Percentiles rank a stretch among this genome's conserved stretches.
These are phyloP conservation scores for Bipolaris zeicola DNA, from an alignment of 2,329 filamentous ascomycete genomes.

Conservation along the genomic window DNA sequence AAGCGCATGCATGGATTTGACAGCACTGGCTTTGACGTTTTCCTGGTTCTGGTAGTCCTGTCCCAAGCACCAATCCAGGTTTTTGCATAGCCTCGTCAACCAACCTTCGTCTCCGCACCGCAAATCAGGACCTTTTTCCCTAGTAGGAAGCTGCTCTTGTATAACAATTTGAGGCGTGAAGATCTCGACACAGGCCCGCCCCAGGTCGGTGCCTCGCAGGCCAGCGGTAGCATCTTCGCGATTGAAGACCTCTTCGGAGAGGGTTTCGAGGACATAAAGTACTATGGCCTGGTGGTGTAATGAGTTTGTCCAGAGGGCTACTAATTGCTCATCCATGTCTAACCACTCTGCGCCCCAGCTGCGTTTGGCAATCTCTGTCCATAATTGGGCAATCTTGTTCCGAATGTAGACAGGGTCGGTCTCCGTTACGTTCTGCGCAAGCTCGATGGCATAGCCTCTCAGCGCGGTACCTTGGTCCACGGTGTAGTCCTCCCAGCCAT, in stretches of 20 bases:
- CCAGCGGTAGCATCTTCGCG: conserved; percentile 86
- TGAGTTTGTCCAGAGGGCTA: conserved; percentile 73
- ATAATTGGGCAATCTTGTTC: conserved; percentile 93
- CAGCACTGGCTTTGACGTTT: conserved; percentile 70
- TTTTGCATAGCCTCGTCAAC: conserved; percentile 75
- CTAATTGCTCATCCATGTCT: conserved; percentile 86
- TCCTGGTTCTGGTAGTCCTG: conserved; percentile 68
- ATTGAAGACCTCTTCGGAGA: conserved; percentile 93
- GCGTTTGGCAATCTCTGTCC: conserved; percentile 93
- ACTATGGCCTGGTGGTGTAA: conserved; percentile 81
- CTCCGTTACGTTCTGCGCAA: conserved; percentile 72
- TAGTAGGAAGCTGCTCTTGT: conserved; percentile 74
- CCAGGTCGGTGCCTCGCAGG: conserved; percentile 80
- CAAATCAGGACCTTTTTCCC: conserved; percentile 71
- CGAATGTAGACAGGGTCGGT: conserved; percentile 82
- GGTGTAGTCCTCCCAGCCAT: conserved; percentile 78
- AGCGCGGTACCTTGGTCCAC: conserved; percentile 70
- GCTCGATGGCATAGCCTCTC: conserved; percentile 76
- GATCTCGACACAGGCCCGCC: conserved; percentile 89
- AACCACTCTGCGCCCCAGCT: conserved; percentile 93
- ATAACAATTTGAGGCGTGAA: conserved; percentile 82
- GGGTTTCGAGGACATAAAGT: conserved; percentile 82
- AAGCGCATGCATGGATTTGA: conserved; percentile 78
- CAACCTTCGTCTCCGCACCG: conserved; percentile 84
- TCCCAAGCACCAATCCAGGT: conserved; percentile 74